These are phyloP conservation scores for Cordyceps fumosorosea DNA, from an alignment of 2,329 filamentous ascomycete species.

Conservation along the genomic window DNA sequence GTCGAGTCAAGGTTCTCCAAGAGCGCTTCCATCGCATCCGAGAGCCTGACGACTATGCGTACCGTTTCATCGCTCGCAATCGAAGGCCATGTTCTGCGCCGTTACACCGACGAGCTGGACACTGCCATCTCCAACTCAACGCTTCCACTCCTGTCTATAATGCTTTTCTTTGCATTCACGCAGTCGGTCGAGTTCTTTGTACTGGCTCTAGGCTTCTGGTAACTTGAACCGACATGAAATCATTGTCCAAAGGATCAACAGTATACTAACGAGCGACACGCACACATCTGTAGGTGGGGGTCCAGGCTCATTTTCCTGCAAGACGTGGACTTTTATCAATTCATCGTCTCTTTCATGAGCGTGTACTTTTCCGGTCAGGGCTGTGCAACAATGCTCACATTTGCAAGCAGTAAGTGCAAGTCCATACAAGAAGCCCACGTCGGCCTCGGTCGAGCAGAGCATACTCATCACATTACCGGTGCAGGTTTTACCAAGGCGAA, in stretches of 20 bases:
- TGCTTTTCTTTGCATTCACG: constrained; percentile 31
- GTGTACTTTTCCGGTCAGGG: constrained; percentile 40
- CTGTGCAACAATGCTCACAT: too few species aligned
- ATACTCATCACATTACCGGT: too few species aligned
- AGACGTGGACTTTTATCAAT: constrained; percentile 28
- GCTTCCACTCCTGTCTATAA: constrained; percentile 26
- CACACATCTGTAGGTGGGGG: too few species aligned
- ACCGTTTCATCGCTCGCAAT: constrained; percentile 36
- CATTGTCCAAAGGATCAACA: constrained; percentile 30
- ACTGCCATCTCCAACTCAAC: constrained; percentile 18
- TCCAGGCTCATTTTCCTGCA: too few species aligned
- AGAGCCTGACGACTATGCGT: constrained; percentile 37
- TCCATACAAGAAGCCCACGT: too few species aligned
- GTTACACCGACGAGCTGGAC: constrained; percentile 28
- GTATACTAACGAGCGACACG: too few species aligned
- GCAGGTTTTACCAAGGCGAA: constrained; percentile 45
- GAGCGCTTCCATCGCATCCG: constrained; percentile 39
- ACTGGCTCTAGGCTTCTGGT: constrained; percentile 37
- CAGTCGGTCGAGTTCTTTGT: constrained; percentile 32
- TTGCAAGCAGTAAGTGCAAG: too few species aligned
- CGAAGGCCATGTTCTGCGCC: constrained; percentile 27
- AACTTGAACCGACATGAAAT: too few species aligned
- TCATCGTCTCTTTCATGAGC: constrained; percentile 42
- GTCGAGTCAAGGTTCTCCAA: constrained; percentile 31
- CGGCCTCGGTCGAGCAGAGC: too few species aligned